Conservation (phyloP, 2,329 filamentous ascomycete species). For the Colletotrichum sp. region DNA sequence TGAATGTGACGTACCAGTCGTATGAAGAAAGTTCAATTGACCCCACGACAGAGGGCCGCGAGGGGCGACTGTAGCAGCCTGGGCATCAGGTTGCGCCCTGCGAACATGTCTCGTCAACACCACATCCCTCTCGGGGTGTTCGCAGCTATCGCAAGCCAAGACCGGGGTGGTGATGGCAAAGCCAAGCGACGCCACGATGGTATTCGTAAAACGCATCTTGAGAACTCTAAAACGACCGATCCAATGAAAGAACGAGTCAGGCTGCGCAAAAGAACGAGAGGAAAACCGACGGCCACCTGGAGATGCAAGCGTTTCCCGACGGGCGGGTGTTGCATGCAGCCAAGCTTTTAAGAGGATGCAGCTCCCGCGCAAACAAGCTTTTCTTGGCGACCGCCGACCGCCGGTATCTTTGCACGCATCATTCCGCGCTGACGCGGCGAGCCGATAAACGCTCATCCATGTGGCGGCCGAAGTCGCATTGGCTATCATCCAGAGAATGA, state of each 20-base stretch:
- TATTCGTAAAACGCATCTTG: not conserved
- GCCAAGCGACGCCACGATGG: not conserved
- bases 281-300: not conserved
- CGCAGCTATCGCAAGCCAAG: constrained; percentile 1
- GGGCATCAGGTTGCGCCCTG: constrained; percentile 52
- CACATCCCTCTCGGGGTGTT: constrained; percentile 12
- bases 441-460: not conserved
- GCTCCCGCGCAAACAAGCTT: not conserved
- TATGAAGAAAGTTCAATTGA: constrained; percentile 62
- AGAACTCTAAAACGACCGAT: not conserved
- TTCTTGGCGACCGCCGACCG: not conserved
- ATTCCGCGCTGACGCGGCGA: not conserved
- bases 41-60: constrained; percentile 61
- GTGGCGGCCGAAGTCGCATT: not conserved
- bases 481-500: not conserved
- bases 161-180: not conserved
- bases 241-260: not conserved
- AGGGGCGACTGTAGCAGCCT: constrained; percentile 46
- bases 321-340: not conserved
- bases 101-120: constrained; percentile 39
- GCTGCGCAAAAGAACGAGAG: not conserved
- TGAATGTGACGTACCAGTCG: not conserved
- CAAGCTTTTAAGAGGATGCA: constrained; percentile 2
- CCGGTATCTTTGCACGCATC: not conserved
- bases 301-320: not conserved